Percentiles rank a stretch among this genome's conserved stretches.
Evolutionary conservation across 106 monocot genomes (phyloP).

Genomic region (Acorus gramineus): DNA sequence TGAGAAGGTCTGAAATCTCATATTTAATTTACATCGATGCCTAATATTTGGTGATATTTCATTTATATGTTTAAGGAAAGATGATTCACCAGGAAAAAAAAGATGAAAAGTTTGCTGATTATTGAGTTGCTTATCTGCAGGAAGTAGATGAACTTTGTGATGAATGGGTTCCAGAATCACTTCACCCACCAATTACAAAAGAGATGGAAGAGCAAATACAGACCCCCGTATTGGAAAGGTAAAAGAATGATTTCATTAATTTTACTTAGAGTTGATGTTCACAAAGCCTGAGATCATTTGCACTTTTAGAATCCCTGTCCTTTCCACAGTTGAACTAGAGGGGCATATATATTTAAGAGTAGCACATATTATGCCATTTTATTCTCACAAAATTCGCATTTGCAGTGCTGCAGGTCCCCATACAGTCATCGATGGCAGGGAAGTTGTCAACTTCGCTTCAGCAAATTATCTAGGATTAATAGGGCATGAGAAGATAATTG

Average conservation of each 20-base stretch:
- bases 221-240: conserved; percentile 65
- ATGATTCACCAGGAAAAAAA: too few species aligned
- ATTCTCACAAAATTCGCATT: background rate
- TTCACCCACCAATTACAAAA: conserved; percentile 65
- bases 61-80: background rate
- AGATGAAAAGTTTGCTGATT: too few species aligned
- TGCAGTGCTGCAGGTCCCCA: conserved; percentile 89
- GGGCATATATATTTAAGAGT: too few species aligned
- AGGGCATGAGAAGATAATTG: conserved; percentile 82
- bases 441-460: conserved; percentile 93
- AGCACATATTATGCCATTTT: too few species aligned
- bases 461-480: conserved; percentile 97
- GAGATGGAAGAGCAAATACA: conserved; percentile 26
- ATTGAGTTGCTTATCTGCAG: conserved; percentile 18
- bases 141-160: conserved; percentile 91
- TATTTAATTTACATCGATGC: background rate
- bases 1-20: conserved; percentile 33
- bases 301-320: too few species aligned
- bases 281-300: background rate
- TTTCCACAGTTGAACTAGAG: too few species aligned
- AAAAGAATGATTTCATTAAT: background rate
- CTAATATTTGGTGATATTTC: background rate
- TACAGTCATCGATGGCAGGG: conserved; percentile 73
- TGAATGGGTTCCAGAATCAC: conserved; percentile 74
- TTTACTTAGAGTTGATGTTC: background rate